Evolutionary conservation across 768 basidiomycete genomes (phyloP), one percentile per base, ranked within the genome.

Genomic region (Podaxis carcinomalis): DNA sequence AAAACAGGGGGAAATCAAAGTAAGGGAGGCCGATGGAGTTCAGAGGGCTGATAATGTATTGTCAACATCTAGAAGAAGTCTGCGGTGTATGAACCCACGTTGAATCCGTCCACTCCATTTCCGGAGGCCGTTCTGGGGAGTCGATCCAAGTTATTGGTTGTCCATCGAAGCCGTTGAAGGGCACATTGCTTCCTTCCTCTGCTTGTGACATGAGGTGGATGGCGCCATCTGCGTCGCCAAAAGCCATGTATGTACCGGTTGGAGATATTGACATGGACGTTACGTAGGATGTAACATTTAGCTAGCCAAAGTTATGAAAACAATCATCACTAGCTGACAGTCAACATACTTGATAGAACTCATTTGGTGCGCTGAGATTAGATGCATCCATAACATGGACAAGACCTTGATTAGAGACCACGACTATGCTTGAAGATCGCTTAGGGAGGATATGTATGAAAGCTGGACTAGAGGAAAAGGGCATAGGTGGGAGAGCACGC

Each of bases 161-260:
- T 1, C 93, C 93, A 61, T 93, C 88, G 67, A 89, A 96, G 0
- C 95, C 94, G 66, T 96, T 96, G 73, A 96, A 89, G 2, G 93
- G 90, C 32, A 83, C 74, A 16, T 74, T 76, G 1, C 78, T 80
- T 2, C 80, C 83, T 53, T 88, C 86, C 44, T 88, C 83, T 10
- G 81, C 81, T 56, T 91, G 89, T 52, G 89, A 85, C 68, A 94
- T 76, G 16, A 98, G 75, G 74, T 96, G 93, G 2, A 98, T 82
- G 4, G 79, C 77, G 16, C 95, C 95, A 46, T 92, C 88, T 0
- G 88, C 86, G 67, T 97, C 95, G 0, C 94, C 95, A 65, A 95
- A 94, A 0, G 93, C 95, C 69, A 98, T 79, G 68, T 93, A 97
- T n/a, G 90, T 86, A 37, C 91, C 93, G 3, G 89, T 89, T 1